Base-by-base conservation (phyloP, 208 protist species). In the Acanthamoeba polyphaga region DNA sequence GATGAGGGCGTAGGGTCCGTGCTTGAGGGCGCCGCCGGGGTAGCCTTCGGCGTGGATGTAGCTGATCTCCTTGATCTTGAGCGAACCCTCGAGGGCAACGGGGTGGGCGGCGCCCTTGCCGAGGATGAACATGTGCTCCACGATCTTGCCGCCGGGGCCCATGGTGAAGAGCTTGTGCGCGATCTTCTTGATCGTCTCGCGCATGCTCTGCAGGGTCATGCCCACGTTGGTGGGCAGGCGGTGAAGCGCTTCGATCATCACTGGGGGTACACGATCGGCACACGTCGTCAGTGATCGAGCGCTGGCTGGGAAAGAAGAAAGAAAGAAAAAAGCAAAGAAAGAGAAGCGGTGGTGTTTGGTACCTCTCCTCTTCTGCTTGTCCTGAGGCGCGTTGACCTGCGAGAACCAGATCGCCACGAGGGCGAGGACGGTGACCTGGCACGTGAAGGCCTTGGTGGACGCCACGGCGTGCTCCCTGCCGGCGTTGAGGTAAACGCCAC, bases 1-100 rank as follows among this genome's bases (percentile, higher is more conserved):
- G 58, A 99, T 98, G 9, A 99, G 97, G 38, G 99, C 99, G 24
- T 99, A 98, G 19, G 99, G 99, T 15, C 99, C 99, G 94, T 99
- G 99, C 97, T 99, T 99, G 15, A 99, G 97, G 92, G 99, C 99
- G 12, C 99, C 99, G 2, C 97, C 97, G 87, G 87, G 87, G 49
- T 92, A 92, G 24, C 87, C 99, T 95, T 99, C 99, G 9, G 98
- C 98, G 96, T 99, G 99, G 32, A 99, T 98, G 97, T 99, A 99
- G 19, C 97, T 98, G 64, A 99, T 96, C 97, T 99, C 99, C 96
- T 99, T 99, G 88, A 99, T 97, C 95, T 99, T 99, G 49, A 94
- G 70, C 12, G 99, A 98, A 24, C 98, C 99, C 96, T 99, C 99
- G 60, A 99, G 93, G 29, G 96, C 97, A 6, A 97, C 97, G 34